phyloP scores from a whole-genome alignment of 2,329 filamentous ascomycete species.

The Pseudofabraea citricarpa region DNA sequence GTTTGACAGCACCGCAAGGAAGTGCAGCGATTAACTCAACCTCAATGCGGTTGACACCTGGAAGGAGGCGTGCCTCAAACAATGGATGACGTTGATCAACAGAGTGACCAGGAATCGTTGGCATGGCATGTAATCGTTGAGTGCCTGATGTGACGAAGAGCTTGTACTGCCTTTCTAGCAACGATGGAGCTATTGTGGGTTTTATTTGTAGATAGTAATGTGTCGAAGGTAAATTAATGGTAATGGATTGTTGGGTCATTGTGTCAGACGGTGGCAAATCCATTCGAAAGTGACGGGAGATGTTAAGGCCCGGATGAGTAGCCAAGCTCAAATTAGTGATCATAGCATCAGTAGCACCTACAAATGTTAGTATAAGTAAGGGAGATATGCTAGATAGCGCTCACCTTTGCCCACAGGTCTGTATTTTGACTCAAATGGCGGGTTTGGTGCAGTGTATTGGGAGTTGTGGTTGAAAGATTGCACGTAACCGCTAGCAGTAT shows the following conservation, averaged over 20 bases:
- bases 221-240: conserved; percentile 62
- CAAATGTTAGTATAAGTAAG: conserved; percentile 17
- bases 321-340: conserved; percentile 61
- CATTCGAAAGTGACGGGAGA: conserved; percentile 57
- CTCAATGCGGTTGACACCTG: conserved; percentile 73
- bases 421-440: conserved; percentile 36
- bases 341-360: conserved; percentile 56
- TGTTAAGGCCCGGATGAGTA: conserved; percentile 62
- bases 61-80: conserved; percentile 68
- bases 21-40: conserved; percentile 72
- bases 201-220: conserved; percentile 69
- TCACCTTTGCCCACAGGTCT: conserved; percentile 43
- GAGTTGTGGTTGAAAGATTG: conserved; percentile 25
- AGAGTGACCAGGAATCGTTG: conserved; percentile 49
- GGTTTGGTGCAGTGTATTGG: conserved; percentile 26
- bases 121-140: conserved; percentile 43
- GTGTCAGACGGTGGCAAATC: conserved; percentile 61
- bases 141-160: conserved; percentile 70
- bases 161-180: conserved; percentile 68
- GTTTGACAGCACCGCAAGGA: conserved; percentile 49
- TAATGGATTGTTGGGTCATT: conserved; percentile 66
- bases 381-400: conserved; percentile 10
- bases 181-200: conserved; percentile 56
- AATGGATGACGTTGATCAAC: conserved; percentile 55
- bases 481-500: conserved; percentile 20